A percentile compares a stretch with the other conserved stretches of the same genome.
These are phyloP conservation scores for Dioscorea alata DNA, from an alignment of 106 monocot genomes.

Conservation along the genomic window DNA sequence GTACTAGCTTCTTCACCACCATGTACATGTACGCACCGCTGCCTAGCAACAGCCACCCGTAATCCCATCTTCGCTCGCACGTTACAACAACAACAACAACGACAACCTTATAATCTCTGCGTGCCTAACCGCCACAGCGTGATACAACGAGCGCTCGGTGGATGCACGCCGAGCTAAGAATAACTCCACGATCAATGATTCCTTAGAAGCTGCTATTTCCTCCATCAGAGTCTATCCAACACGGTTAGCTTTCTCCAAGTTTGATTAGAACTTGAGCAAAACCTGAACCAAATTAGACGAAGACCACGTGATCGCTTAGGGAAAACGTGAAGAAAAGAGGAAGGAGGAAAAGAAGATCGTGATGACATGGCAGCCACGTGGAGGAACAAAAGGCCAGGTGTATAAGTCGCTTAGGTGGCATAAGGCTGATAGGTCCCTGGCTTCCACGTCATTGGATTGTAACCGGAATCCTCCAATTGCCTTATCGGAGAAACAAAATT, in stretches of 20 bases:
- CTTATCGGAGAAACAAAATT: no score
- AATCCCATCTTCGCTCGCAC: slow-evolving; percentile 19
- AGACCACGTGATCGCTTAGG: slow-evolving; percentile 27
- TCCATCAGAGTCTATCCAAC: slow-evolving; percentile 48
- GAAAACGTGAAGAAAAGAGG: no score
- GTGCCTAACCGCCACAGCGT: slow-evolving; percentile 28
- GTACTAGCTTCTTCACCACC: slow-evolving; percentile 29
- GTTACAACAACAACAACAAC: slow-evolving; percentile 28
- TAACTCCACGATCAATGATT: slow-evolving; percentile 42
- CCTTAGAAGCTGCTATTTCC: slow-evolving; percentile 31
- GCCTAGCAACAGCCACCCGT: slow-evolving; percentile 22
- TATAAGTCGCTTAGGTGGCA: no score
- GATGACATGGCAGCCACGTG: no score
- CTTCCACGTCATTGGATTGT: no score
- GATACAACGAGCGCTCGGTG: slow-evolving; percentile 29
- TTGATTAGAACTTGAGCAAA: no score
- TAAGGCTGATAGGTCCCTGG: no score
- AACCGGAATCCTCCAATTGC: no score
- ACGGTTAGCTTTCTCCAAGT: no score
- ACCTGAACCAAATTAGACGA: slow-evolving; percentile 51
- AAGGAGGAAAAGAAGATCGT: no score
- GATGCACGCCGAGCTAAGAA: slow-evolving; percentile 32
- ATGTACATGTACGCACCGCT: slow-evolving; percentile 19
- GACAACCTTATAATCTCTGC: slow-evolving; percentile 29
- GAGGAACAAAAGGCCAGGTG: no score